Evolutionary conservation across 2,329 filamentous ascomycete genomes (phyloP).

Genomic region (Alternaria angustiovoidea): DNA sequence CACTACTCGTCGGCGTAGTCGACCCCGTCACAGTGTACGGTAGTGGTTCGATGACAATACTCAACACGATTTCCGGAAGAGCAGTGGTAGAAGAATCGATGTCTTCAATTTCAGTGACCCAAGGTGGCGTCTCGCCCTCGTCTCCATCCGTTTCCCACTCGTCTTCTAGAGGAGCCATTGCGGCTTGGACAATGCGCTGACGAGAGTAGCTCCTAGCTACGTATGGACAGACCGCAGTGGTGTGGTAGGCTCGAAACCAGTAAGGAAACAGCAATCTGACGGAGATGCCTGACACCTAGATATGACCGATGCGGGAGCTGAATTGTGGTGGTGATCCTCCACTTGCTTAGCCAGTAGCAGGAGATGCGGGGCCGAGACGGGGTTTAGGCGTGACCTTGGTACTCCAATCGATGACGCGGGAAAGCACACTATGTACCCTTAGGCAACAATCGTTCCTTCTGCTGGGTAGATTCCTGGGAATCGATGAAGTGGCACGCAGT

Average conservation of each 20-base stretch:
- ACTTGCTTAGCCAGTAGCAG: slow-evolving; percentile 26
- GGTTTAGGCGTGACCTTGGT: slow-evolving; percentile 28
- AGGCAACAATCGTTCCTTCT: neutral
- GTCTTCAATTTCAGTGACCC: slow-evolving; percentile 1
- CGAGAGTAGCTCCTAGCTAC: slow-evolving; percentile 19
- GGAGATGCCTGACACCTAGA: slow-evolving; percentile 19
- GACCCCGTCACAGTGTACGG: neutral
- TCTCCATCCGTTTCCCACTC: slow-evolving; percentile 14
- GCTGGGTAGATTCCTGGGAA: neutral
- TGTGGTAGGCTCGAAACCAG: slow-evolving; percentile 26
- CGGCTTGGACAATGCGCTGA: slow-evolving; percentile 26
- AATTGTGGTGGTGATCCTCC: slow-evolving; percentile 28
- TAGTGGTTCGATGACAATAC: neutral
- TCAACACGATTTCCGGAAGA: neutral
- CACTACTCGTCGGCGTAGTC: neutral
- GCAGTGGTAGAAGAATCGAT: neutral
- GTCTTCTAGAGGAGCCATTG: slow-evolving; percentile 26
- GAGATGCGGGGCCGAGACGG: slow-evolving; percentile 44
- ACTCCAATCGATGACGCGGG: slow-evolving; percentile 32
- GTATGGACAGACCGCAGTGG: slow-evolving; percentile 13
- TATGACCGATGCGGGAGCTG: slow-evolving; percentile 20
- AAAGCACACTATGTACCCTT: slow-evolving; percentile 5
- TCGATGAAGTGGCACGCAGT: neutral
- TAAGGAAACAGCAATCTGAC: slow-evolving; percentile 6
- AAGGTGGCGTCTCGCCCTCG: neutral